Percentiles rank a stretch among this genome's conserved stretches.
Evolutionary conservation across 2,329 filamentous ascomycete genomes (phyloP).

Genomic region (Cercospora sp.): DNA sequence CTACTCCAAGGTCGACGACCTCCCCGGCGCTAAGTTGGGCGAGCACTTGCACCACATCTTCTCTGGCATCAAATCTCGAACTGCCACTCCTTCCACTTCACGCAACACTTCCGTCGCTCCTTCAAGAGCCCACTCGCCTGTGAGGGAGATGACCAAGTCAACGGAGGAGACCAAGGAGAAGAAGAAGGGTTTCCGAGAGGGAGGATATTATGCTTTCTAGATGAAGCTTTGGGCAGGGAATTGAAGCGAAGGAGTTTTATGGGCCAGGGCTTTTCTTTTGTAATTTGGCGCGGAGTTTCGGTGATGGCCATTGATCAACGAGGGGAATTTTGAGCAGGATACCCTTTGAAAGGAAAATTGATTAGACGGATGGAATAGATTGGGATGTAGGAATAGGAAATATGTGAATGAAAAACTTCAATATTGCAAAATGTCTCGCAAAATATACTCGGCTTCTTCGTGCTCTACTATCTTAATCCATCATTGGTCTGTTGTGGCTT

Average conservation of each 20-base stretch:
- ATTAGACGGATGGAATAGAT: not conserved
- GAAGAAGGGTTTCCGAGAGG: not conserved
- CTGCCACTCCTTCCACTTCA: not conserved
- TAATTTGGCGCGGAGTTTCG: not conserved
- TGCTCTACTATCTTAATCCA: not conserved
- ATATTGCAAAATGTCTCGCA: not conserved
- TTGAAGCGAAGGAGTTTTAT: not conserved
- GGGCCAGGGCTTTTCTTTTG: not conserved
- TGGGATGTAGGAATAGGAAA: not conserved
- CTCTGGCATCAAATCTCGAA: slow-evolving; percentile 5
- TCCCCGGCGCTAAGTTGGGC: slow-evolving; percentile 5
- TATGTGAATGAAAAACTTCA: not conserved
- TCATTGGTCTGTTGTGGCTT: not conserved
- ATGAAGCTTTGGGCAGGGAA: not conserved
- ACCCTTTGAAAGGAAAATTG: not conserved
- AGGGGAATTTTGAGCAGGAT: not conserved
- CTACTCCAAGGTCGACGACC: slow-evolving; percentile 11
- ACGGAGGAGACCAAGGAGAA: not conserved
- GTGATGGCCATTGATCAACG: not conserved
- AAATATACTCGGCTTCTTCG: not conserved
- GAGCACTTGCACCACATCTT: slow-evolving; percentile 14
- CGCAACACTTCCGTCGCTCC: slow-evolving; percentile 7
- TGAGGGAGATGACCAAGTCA: not conserved
- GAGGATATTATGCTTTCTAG: not conserved
- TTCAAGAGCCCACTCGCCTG: not conserved